These are phyloP conservation scores for Sonneratia alba DNA, from an alignment of 345 rosid species.

Conservation along the genomic window DNA sequence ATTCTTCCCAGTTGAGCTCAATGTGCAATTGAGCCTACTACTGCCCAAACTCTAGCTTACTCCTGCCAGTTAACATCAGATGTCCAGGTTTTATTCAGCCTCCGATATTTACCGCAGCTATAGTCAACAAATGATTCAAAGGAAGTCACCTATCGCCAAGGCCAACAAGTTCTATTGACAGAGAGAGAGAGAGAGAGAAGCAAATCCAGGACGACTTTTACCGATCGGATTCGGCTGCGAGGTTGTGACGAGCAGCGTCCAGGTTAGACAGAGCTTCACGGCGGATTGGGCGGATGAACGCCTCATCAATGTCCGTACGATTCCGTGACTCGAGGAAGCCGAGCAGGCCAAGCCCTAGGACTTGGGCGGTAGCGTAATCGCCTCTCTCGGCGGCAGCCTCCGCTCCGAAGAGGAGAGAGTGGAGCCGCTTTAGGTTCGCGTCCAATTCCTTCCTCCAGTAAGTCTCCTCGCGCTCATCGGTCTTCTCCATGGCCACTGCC, in stretches of 20 bases:
- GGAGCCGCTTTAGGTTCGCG: slow-evolving; percentile 73
- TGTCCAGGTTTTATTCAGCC: not conserved
- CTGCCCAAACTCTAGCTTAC: not conserved
- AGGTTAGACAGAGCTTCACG: slow-evolving; percentile 55
- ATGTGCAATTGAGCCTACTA: not conserved
- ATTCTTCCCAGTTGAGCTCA: not conserved
- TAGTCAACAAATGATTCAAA: not conserved
- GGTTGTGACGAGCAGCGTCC: slow-evolving; percentile 46
- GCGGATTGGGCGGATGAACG: slow-evolving; percentile 56
- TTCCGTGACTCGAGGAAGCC: slow-evolving; percentile 85
- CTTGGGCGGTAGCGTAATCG: slow-evolving; percentile 58
- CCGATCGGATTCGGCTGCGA: slow-evolving; percentile 72
- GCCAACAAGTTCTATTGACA: not conserved
- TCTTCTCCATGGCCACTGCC: slow-evolving; percentile 19
- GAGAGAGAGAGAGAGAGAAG: not conserved
- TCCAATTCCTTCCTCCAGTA: slow-evolving; percentile 72
- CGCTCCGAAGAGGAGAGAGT: slow-evolving; percentile 72
- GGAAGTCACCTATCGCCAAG: not conserved
- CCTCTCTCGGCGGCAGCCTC: slow-evolving; percentile 58
- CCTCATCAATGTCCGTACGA: slow-evolving; percentile 42
- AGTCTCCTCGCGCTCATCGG: slow-evolving; percentile 10
- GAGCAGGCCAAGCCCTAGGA: slow-evolving; percentile 71
- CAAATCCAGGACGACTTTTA: slow-evolving; percentile 8
- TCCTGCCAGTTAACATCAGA: not conserved
- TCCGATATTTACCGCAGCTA: not conserved